Evolutionary conservation across 208 protist genomes (phyloP), one percentile per base, ranked within the genome.

Genomic region (Leishmania amazonensis): DNA sequence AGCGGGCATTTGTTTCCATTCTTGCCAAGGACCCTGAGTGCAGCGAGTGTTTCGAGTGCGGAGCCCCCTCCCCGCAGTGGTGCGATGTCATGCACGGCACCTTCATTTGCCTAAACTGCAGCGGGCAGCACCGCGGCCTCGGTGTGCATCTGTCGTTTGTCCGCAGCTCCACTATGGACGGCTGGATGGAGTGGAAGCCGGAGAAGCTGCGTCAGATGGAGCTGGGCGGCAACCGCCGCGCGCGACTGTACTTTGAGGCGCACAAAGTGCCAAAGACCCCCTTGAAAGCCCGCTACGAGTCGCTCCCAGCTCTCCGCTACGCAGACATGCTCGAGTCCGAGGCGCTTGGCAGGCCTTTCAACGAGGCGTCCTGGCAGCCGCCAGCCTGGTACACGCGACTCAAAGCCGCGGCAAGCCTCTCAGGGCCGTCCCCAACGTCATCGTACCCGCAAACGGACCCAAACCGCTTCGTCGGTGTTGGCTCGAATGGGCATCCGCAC

Each of bases 121-220:
- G 92, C 54, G 96, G 96, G 45, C 87, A 96, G 42, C 97, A 99
- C 88, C 91, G 97, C 67, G 92, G 94, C 73, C 93, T 99, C 9
- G 97, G 97, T 54, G 96, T 98, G 45, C 97, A 99, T 88, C 88
- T 99, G 51, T 96, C 88, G 64, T 98, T 99, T 89, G 96, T 99
- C 38, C 94, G 95, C 21, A 99, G 96, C 85, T 88, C 92, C 67
- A 98, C 95, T 13, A 97, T 99, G 88, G 98, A 99, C 83, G 89
- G 90, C 24, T 99, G 97, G 97, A 86, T 78, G 28, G 90, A 93
- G 80, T 98, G 96, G 95, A 90, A 92, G 47, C 96, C 96, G 54
- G 90, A 94, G 79, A 98, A 98, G 86, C 86, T 98, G 74, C 83
- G 85, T 51, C 95, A 97, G 83, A 97, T 98, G 96, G 78, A 97